Evolutionary conservation across 2,329 filamentous ascomycete species (phyloP).

Genomic region (Trichoderma atrobrunneum): DNA sequence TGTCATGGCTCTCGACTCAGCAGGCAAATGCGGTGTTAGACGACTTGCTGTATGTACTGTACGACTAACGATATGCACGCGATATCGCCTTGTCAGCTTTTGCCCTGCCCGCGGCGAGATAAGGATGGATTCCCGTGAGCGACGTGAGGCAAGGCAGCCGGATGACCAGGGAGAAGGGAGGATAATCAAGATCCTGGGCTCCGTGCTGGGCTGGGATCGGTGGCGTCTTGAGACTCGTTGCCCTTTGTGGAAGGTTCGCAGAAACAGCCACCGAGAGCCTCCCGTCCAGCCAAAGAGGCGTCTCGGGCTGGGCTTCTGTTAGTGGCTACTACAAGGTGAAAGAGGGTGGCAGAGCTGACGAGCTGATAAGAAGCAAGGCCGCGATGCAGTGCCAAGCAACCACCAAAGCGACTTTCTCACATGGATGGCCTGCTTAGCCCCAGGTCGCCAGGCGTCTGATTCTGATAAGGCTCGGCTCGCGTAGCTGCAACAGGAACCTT

Average conservation of each 20-base stretch:
- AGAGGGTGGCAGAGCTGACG: slow-evolving; percentile 6
- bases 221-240: slow-evolving; percentile 19
- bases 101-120: neutral
- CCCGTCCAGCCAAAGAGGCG: slow-evolving; percentile 1
- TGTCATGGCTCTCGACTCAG: neutral
- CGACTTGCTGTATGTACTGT: neutral
- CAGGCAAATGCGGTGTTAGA: neutral
- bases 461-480: slow-evolving; percentile 16
- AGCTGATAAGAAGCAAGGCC: slow-evolving; percentile 11
- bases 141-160: neutral
- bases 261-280: slow-evolving; percentile 21
- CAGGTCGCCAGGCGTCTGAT: neutral
- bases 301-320: neutral
- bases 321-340: neutral
- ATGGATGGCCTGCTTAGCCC: slow-evolving; percentile 1
- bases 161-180: neutral
- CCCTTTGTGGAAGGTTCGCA: slow-evolving; percentile 30
- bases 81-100: neutral
- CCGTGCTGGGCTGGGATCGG: neutral
- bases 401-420: neutral
- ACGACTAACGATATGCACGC: neutral
- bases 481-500: slow-evolving; percentile 11
- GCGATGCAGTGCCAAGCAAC: slow-evolving; percentile 1
- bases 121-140: neutral
- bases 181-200: neutral